Base-by-base conservation (phyloP, 768 basidiomycete species). In the Hysterangium stoloniferum region DNA sequence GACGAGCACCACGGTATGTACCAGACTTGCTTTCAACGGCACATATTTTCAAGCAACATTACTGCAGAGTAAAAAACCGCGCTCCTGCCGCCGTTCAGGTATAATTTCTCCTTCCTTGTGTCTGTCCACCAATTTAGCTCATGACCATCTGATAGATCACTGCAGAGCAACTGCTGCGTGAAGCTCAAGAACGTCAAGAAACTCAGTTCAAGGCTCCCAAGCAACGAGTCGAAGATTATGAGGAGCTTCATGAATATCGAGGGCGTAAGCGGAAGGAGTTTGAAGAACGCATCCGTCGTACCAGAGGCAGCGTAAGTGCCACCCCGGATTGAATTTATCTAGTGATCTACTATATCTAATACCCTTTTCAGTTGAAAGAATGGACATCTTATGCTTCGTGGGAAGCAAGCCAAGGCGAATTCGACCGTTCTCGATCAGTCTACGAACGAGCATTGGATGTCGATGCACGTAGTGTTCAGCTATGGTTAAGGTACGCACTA, bases 131-230 rank as follows among this genome's bases (percentile, higher is more conserved):
- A 29, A 15, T 22, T 53, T 56, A 24, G 22, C 55, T 65, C 44
- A 59, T 52, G 28, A 33, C 47, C 42, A 54, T 44, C 40, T 34
- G 20, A 41, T 68, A 97, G 91, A 94, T 98, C 69, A 98, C 96
- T 52, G 91, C 96, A 12, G 96, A 98, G 69, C 96, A 99, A 69
- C 82, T 99, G 36, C 74, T 99, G 8, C 85, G 96, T 60, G 96
- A 99, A 73, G 96, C 96, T 43, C 92, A 97, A 84, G 96, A 98
- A 58, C 77, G 95, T 48, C 94, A 98, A 72, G 96, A 98, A 64
- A 78, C 87, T 27, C 78, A 85, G 11, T 88, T 92, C 63, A 82
- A 84, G 44, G 93, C 94, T 1, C 96, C 96, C 9, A 89, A 84
- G 59, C 96, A 99, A 63, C 80, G 93, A 34, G 86, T 99, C 28